Evolutionary conservation across 176 grass and related monocot species (phyloP).

Genomic region (Carex scoparia): DNA sequence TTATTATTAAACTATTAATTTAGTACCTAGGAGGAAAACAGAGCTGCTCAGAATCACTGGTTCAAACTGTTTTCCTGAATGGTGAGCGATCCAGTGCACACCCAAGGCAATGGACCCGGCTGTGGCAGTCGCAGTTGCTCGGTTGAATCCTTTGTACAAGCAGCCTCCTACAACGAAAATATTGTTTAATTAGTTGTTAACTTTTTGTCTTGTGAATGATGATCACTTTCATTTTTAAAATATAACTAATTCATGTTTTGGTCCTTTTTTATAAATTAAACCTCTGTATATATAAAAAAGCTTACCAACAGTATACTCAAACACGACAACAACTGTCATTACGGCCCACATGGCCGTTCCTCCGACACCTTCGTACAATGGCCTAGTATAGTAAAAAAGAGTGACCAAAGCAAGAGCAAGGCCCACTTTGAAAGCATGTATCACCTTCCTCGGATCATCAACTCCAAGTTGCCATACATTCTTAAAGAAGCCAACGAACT

Average conservation of each 20-base stretch:
- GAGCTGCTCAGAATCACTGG: conserved; percentile 53
- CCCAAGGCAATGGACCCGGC: conserved; percentile 63
- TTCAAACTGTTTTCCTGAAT: conserved; percentile 55
- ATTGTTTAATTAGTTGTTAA: neutral
- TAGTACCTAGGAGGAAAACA: conserved; percentile 70
- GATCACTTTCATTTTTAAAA: neutral
- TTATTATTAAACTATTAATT: too few species aligned
- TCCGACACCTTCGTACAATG: conserved; percentile 59
- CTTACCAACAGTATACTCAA: conserved; percentile 84
- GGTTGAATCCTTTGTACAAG: conserved; percentile 87
- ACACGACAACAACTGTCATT: conserved; percentile 61
- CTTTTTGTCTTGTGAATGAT: neutral
- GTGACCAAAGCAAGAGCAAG: conserved; percentile 52
- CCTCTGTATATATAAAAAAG: neutral
- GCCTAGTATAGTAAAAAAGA: conserved; percentile 59
- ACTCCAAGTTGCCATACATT: conserved; percentile 38
- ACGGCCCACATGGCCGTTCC: conserved; percentile 63
- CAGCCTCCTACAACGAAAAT: conserved; percentile 53
- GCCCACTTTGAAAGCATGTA: conserved; percentile 57
- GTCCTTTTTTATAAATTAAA: neutral
- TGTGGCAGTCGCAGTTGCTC: conserved; percentile 58
- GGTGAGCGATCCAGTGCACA: conserved; percentile 62
- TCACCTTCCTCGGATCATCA: conserved; percentile 55
- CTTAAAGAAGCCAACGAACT: conserved; percentile 19
- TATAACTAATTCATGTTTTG: neutral